These are phyloP conservation scores for Phytophthora pisi DNA, from an alignment of 352 stramenopile species.

Conservation along the genomic window DNA sequence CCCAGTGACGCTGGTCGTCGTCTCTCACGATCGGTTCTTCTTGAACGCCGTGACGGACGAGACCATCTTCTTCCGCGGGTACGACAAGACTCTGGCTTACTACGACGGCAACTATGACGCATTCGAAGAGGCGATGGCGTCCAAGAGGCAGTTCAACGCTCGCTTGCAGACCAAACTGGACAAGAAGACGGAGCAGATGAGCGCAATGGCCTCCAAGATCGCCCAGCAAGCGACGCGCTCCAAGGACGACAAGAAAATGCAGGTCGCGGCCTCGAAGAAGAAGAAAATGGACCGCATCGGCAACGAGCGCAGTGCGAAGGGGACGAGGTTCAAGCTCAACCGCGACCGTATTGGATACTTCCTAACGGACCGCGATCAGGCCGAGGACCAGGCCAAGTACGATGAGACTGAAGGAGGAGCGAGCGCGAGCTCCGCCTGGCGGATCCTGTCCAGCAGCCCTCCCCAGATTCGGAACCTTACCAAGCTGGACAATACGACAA, in stretches of 20 bases:
- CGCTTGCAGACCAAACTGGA: conserved; percentile 55
- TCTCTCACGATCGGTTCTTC: conserved; percentile 94
- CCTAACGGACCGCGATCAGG: conserved; percentile 34
- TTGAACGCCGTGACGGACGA: conserved; percentile 89
- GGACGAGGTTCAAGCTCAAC: conserved; percentile 64
- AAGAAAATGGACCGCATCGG: conserved; percentile 75
- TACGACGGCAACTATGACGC: conserved; percentile 69
- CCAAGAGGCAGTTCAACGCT: conserved; percentile 56
- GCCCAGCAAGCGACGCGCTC: conserved; percentile 43
- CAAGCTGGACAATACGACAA: conserved; percentile 52
- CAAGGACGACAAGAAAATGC: conserved; percentile 71
- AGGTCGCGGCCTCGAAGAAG: conserved; percentile 65
- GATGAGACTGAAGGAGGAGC: conserved; percentile 37
- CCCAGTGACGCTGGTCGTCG: conserved; percentile 85
- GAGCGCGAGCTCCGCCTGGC: conserved; percentile 42
- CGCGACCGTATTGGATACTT: conserved; percentile 55
- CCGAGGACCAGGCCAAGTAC: conserved; percentile 52
- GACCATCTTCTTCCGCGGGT: conserved; percentile 61
- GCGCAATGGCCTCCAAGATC: conserved; percentile 56
- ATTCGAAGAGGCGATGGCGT: conserved; percentile 55
- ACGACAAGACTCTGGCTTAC: conserved; percentile 64
- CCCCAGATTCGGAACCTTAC: conserved; percentile 65
- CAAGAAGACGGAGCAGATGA: conserved; percentile 61
- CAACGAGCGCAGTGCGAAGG: conserved; percentile 56
- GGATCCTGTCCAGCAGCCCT: conserved; percentile 45